Conservation (phyloP, 164 flowering plant genomes). For the Annona squamosa region DNA sequence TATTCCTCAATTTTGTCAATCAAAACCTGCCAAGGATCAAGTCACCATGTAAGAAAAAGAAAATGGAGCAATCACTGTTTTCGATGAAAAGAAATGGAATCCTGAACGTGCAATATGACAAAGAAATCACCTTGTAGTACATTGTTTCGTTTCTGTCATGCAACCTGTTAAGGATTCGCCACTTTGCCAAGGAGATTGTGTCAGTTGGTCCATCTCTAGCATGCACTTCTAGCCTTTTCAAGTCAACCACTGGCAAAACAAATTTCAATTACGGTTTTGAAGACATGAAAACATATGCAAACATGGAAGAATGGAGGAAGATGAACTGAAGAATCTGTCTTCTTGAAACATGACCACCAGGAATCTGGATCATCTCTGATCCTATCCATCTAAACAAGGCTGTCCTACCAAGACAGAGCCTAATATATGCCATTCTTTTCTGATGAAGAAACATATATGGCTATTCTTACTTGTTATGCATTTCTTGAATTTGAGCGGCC, state of each 20-base stretch:
- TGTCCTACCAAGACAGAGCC: no score
- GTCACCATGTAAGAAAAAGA: not conserved
- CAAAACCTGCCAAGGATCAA: constrained; percentile 58
- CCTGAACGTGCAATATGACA: not conserved
- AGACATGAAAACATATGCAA: not conserved
- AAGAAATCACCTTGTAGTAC: constrained; percentile 70
- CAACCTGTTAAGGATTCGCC: constrained; percentile 93
- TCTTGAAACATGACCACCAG: no score
- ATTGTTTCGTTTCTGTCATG: constrained; percentile 99
- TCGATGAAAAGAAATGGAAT: no score
- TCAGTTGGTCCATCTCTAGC: constrained; percentile 97
- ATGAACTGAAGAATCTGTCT: not conserved
- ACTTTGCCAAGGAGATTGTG: constrained; percentile 79
- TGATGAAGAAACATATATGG: no score
- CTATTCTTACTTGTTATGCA: no score
- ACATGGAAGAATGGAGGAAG: not conserved
- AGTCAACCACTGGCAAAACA: constrained; percentile 60
- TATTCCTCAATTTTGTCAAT: constrained; percentile 88
- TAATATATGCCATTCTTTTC: no score
- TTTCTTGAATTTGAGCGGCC: no score
- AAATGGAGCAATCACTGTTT: not conserved
- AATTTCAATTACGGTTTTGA: constrained; percentile 8
- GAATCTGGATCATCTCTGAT: no score
- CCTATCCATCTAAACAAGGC: no score
- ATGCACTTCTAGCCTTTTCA: constrained; percentile 79